These are phyloP conservation scores for Aphanomyces invadans DNA, from an alignment of 352 stramenopile species.

Conservation along the genomic window DNA sequence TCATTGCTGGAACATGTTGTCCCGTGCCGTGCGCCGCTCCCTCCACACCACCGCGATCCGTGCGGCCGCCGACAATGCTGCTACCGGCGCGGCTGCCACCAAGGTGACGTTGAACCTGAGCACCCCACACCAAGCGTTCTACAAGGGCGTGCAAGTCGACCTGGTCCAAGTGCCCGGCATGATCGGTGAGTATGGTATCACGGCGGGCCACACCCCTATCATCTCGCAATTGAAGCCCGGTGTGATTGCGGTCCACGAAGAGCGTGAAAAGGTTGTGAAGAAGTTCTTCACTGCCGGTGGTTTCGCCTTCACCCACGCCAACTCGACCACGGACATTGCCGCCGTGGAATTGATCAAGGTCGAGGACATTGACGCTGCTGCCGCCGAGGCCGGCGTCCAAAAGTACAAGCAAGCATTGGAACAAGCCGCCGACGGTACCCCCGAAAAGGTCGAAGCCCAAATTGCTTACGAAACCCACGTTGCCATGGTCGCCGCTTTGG, in stretches of 20 bases:
- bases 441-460: constrained; percentile 90
- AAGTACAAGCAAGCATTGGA: constrained; percentile 86
- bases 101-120: constrained; percentile 83
- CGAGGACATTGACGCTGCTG: constrained; percentile 91
- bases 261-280: constrained; percentile 83
- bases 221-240: constrained; percentile 96
- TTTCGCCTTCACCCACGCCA: constrained; percentile 94
- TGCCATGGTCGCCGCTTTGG: constrained; percentile 87
- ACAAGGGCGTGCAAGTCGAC: constrained; percentile 76
- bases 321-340: constrained; percentile 95
- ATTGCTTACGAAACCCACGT: constrained; percentile 94
- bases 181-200: constrained; percentile 97
- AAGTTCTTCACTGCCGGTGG: constrained; percentile 97
- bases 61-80: constrained; percentile 40
- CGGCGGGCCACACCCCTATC: constrained; percentile 93
- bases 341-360: constrained; percentile 95
- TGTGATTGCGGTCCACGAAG: constrained; percentile 84
- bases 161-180: constrained; percentile 92
- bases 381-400: constrained; percentile 83
- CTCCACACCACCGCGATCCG: constrained; percentile 55
- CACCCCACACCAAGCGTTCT: constrained; percentile 77
- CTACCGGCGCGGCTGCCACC: constrained; percentile 43
- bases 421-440: constrained; percentile 70
- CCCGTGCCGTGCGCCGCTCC: constrained; percentile 36
- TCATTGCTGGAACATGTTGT: constrained; percentile 23